Evolutionary conservation across 768 basidiomycete genomes (phyloP), one percentile per base, ranked within the genome.

Genomic region (Exsudoporus frostii): DNA sequence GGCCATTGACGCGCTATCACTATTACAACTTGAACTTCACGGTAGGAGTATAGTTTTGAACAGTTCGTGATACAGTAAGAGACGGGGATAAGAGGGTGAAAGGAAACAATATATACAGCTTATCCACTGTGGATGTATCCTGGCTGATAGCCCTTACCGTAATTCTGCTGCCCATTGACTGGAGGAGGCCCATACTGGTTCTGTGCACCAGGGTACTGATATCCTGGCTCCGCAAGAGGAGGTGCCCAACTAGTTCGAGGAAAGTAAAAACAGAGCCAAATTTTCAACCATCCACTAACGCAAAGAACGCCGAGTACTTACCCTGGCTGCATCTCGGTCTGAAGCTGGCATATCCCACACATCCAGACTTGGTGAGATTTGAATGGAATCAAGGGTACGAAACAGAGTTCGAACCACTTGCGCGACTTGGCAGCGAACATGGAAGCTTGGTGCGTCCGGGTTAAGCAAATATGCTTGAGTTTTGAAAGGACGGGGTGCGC

Each of bases 371-470:
- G 80, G 49, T 79, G 79, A 44, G 78, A 78, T 22, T 69, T 77
- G 60, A 89, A 71, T 2, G 88, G 88, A 39, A 90, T 68, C 51
- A 91, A 69, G 22, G 85, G 88, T 14, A 91, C 75, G 67, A 81
- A 87, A 72, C 84, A 90, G 41, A 91, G 65, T 68, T 88, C 85
- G 64, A 91, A 86, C 88, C 87, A 90, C 34, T 71, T 80, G 50
- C 82, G 81, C 32, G 77, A 76, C 66, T 86, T 88, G 29, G 84
- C 84, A 29, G 78, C 72, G 45, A 83, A 70, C 50, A 87, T 82
- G 46, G 83, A 76, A 22, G 73, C 87, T 87, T 15, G 22, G 58
- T 15, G 22, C n/a, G 42, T 20, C 11, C 33, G 37, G 5, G 30
- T 38, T 37, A 9, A 45, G 22, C 24, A 27, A 47, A 33, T 5